Evolutionary conservation across 345 rosid species (phyloP), one percentile per base, ranked within the genome.

Genomic region (Angophora floribunda): DNA sequence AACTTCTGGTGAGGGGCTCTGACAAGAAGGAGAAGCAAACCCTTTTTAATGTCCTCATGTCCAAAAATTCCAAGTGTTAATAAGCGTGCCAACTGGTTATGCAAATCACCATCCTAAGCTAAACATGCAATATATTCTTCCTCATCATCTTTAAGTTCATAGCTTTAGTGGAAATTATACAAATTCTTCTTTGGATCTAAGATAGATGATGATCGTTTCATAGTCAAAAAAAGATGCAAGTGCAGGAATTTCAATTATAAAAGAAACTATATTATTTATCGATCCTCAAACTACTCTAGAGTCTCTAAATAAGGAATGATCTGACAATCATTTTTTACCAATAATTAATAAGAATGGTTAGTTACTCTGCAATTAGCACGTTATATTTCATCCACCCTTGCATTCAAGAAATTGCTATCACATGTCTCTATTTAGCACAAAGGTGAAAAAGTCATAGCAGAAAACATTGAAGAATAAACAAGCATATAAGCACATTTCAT

Each of bases 21-120:
- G 88, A 98, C 98, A 79, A 97, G 99, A 50, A 97, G 97, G 89
- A 98, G 97, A 89, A 98, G 98, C 79, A 98, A 91, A 82, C 98
- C 99, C 88, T 96, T 98, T 88, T 98, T 98, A 21, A 97, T 95
- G 91, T 98, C 99, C 90, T 95, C 99, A 91, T 98, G 99, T 88
- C 99, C 99, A 93, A 95, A 98, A 88, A 98, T 98, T 94, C 96
- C 97, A 89, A 99, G 99, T 80, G 99, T 98, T 70, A 97, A 90
- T 47, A 99, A 96, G 86, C 94, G 90, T 47, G 99, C 94, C 92
- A 98, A 92, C 94, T 97, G 97, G 91, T 94, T 97, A 90, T 96
- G 97, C 86, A 98, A 96, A 93, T 97, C 98, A 89, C 98, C 99
- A 93, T 97, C 99, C 93, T 95, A 96, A 80, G 98, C 99, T 88